phyloP scores from a whole-genome alignment of 257 asterid genomes.

The Agastache rugosa region DNA sequence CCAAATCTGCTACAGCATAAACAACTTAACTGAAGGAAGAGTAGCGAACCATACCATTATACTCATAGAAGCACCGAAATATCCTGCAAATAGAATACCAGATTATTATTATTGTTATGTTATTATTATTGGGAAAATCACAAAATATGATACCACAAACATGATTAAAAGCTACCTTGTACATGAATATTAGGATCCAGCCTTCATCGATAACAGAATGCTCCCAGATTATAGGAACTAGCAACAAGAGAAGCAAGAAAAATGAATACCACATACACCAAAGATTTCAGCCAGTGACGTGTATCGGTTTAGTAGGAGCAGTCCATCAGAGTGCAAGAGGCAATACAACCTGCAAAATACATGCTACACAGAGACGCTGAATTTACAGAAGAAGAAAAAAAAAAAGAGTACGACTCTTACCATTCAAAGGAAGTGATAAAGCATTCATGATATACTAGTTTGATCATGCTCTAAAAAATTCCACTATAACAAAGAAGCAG shows the following conservation, averaged over 20 bases:
- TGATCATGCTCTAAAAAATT: neutral
- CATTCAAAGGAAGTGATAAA: constrained; percentile 14
- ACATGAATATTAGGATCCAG: neutral
- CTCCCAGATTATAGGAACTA: neutral
- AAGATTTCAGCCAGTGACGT: neutral
- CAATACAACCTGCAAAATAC: constrained; percentile 33
- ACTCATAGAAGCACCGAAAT: neutral
- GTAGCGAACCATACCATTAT: neutral
- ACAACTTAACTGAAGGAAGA: constrained; percentile 15
- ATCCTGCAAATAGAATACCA: constrained; percentile 11
- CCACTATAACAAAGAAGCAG: neutral
- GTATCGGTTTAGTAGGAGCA: constrained; percentile 25
- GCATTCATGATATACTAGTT: neutral
- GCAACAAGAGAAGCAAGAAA: neutral
- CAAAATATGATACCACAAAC: constrained; percentile 13
- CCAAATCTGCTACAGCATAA: constrained; percentile 12
- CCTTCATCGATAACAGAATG: neutral
- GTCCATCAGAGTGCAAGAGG: constrained; percentile 19
- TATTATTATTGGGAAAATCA: too few species aligned
- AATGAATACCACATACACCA: neutral
- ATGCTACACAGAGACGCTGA: constrained; percentile 23
- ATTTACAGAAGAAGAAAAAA: neutral
- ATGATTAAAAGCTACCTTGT: neutral
- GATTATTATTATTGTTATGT: neutral
- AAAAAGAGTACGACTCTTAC: constrained; percentile 7